A percentile compares a stretch with the other conserved stretches of the same genome.
phyloP scores from a whole-genome alignment of 2,329 filamentous ascomycete species.

The Fusarium sp. region DNA sequence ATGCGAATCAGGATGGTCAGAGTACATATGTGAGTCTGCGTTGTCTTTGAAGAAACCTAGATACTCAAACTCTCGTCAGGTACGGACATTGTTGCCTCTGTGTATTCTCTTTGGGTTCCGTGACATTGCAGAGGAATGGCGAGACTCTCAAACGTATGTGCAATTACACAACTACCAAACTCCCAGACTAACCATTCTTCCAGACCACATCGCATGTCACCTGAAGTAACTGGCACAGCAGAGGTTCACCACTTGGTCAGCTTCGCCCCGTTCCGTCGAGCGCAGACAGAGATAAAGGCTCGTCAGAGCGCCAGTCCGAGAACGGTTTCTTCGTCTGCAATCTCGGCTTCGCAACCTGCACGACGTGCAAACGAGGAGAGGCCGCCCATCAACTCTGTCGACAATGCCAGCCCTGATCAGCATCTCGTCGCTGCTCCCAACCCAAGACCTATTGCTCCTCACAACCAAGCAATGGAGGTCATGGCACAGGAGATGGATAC shows the following conservation, averaged over 20 bases:
- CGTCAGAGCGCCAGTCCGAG: background rate
- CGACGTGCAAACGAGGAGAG: background rate
- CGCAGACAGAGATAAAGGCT: background rate
- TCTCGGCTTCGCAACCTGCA: background rate
- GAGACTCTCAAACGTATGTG: background rate
- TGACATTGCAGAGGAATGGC: background rate
- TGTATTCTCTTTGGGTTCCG: background rate
- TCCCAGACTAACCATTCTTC: background rate
- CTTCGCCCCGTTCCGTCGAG: background rate
- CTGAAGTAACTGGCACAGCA: slow-evolving; percentile 1
- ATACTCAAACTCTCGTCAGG: background rate
- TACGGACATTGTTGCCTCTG: background rate
- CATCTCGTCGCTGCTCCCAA: background rate
- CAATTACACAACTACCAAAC: no score
- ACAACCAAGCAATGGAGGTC: background rate
- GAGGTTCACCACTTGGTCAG: background rate
- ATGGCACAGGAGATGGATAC: background rate
- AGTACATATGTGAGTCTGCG: background rate
- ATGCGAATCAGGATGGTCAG: background rate
- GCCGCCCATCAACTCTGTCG: background rate
- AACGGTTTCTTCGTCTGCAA: background rate
- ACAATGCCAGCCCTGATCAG: background rate
- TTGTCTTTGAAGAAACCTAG: background rate
- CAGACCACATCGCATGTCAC: background rate
- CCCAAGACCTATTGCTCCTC: background rate